Evolutionary conservation across 352 stramenopile genomes (phyloP), one percentile per base, ranked within the genome.

Genomic region (Phytophthora capsici): DNA sequence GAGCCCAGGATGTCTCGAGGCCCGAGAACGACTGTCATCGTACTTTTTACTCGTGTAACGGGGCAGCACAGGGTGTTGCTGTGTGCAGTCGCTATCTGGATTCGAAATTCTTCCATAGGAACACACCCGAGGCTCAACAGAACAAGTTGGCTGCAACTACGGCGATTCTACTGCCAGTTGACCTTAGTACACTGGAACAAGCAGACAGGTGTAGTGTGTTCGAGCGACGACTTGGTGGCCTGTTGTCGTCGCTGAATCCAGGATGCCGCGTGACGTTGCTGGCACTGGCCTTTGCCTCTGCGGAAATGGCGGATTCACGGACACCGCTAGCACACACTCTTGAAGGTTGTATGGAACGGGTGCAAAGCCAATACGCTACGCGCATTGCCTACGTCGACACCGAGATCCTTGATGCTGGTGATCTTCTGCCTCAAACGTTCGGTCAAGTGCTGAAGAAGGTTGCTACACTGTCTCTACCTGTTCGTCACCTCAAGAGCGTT

Each of bases 11-110:
- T 51, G 64, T 68, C 12, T 54, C 71, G 9, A 36, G 37, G 32
- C 43, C 30, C n/a, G 54, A 69, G 17, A 37, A 41, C 22, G 70
- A 79, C n/a, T 79, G 38, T 44, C 47, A 67, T 66, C 71, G 28
- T 49, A 73, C 34, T 22, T 71, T 52, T 56, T 41, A 72, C 19
- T 77, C 51, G 13, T 65, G n/a, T 47, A 56, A n/a, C 17, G 41
- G 12, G 20, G 30, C 38, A 16, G 6, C 58, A 3, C 47, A 72
- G n/a, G 67, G 61, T 17, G 45, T 87, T 48, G 57, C 64, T 17
- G 61, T 90, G 20, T 93, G 84, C 54, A 89, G 69, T 53, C 78
- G 80, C 9, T 91, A 90, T 59, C 34, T 92, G n/a, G 66, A 85
- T 59, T 71, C 69, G 22, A 76, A 62, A 17, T 78, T 75, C 50